Evolutionary conservation across 1,284 basidiomycete genomes (phyloP).

Genomic region (Sanguinoderma infundibulare): DNA sequence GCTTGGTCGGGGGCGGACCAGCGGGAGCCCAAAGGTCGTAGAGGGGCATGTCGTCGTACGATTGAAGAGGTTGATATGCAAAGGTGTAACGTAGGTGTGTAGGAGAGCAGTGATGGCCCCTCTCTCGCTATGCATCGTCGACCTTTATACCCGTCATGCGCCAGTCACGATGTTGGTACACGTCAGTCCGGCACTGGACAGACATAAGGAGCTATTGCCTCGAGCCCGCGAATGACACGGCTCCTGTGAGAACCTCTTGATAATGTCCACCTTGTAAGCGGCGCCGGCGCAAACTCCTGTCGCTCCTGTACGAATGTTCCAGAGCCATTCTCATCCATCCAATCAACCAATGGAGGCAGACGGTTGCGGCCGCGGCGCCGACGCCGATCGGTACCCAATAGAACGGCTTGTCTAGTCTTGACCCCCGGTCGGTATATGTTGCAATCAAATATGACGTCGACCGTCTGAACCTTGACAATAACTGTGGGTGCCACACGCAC

Average conservation of each 20-base stretch:
- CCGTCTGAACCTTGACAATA: too few relatives aligned
- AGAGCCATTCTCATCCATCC: too few relatives aligned
- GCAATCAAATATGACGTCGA: neutral
- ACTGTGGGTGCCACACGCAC: too few relatives aligned
- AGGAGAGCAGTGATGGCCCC: neutral
- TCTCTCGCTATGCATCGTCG: too few relatives aligned
- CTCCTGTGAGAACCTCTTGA: neutral
- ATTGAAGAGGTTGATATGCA: neutral
- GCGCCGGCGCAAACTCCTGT: too few relatives aligned
- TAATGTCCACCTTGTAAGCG: too few relatives aligned
- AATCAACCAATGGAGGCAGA: neutral
- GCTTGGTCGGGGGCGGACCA: slow-evolving; percentile 13
- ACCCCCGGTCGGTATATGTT: neutral
- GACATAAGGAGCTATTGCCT: neutral
- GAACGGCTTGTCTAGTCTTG: neutral
- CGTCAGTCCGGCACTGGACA: neutral
- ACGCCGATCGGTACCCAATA: neutral
- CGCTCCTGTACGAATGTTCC: too few relatives aligned
- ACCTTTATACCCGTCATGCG: neutral
- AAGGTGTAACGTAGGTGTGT: neutral
- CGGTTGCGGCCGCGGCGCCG: neutral
- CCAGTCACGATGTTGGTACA: neutral
- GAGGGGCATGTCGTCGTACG: neutral
- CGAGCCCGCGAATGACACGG: neutral
- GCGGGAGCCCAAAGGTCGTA: neutral